Evolutionary conservation across 2,329 filamentous ascomycete genomes (phyloP).

Genomic region (Colletotrichum orchidophilum): DNA sequence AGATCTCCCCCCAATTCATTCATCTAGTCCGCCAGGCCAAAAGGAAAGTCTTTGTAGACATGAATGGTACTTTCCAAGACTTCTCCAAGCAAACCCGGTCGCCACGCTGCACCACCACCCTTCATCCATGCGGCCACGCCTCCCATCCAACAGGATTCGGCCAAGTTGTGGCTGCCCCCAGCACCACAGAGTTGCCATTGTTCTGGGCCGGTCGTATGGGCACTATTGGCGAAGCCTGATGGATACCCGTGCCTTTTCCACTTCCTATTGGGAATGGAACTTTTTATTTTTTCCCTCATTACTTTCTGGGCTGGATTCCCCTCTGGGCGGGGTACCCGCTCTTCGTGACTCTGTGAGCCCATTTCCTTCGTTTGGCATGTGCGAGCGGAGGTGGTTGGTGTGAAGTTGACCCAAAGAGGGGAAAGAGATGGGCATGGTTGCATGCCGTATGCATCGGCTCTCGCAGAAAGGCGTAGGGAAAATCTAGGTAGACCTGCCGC

Average conservation of each 20-base stretch:
- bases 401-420: not conserved
- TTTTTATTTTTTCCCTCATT: not conserved
- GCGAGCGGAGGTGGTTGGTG: conserved; percentile 17
- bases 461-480: not conserved
- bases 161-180: not conserved
- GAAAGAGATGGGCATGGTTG: not conserved
- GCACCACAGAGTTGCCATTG: not conserved
- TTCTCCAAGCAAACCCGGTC: not conserved
- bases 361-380: not conserved
- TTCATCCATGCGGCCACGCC: not conserved
- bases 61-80: conserved; percentile 9
- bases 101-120: conserved; percentile 22
- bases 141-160: conserved; percentile 3
- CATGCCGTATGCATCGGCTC: not conserved
- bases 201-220: not conserved
- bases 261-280: too few species aligned
- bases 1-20: not conserved
- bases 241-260: not conserved
- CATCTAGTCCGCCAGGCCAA: not conserved
- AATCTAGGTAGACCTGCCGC: not conserved
- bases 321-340: not conserved
- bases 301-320: not conserved
- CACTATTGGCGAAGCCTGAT: not conserved
- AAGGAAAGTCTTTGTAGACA: not conserved
- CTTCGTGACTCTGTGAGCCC: not conserved